Evolutionary conservation across 2,329 filamentous ascomycete genomes (phyloP).

Genomic region (Colletotrichum endophyticum): DNA sequence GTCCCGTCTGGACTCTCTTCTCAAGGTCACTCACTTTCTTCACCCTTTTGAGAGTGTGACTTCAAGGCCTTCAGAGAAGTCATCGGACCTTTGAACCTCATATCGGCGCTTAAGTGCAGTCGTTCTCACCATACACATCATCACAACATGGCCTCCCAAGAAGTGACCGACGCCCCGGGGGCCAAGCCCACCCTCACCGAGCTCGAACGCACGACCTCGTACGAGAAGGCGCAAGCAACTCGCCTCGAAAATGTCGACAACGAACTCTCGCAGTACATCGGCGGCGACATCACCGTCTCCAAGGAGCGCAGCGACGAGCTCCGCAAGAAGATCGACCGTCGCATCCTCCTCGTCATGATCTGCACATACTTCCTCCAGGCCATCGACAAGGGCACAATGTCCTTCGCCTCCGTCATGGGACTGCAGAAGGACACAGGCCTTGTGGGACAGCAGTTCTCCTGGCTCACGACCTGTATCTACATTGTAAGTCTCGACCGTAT

Average conservation of each 20-base stretch:
- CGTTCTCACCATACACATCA: conserved; percentile 22
- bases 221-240: conserved; percentile 18
- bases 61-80: background rate
- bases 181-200: conserved; percentile 29
- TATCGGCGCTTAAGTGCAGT: background rate
- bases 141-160: conserved; percentile 13
- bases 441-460: conserved; percentile 59
- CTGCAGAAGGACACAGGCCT: conserved; percentile 51
- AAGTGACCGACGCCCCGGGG: conserved; percentile 28
- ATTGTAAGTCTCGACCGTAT: conserved; percentile 61
- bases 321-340: conserved; percentile 68
- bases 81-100: background rate
- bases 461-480: conserved; percentile 78
- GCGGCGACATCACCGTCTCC: conserved; percentile 61
- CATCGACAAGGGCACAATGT: conserved; percentile 71
- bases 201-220: conserved; percentile 26
- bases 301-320: conserved; percentile 65
- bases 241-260: conserved; percentile 56
- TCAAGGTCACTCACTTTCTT: background rate
- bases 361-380: conserved; percentile 75
- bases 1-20: background rate
- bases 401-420: conserved; percentile 69
- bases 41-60: background rate
- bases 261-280: conserved; percentile 74
- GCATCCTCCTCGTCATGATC: conserved; percentile 74